These are phyloP conservation scores for Forsythia suspensa DNA, from an alignment of 257 asterid genomes.

Conservation along the genomic window DNA sequence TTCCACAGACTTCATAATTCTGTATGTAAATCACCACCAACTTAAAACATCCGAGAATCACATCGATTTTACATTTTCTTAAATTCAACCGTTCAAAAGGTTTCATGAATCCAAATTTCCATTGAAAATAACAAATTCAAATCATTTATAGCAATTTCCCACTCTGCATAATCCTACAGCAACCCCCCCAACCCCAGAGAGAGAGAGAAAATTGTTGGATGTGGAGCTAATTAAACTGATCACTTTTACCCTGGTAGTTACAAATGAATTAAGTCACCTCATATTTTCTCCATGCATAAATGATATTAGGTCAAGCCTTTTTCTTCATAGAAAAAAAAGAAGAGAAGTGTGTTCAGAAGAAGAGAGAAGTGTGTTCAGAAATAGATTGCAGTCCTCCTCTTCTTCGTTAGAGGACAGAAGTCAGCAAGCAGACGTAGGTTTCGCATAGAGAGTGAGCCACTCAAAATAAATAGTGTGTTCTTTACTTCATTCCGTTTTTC, in stretches of 20 bases:
- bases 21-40: slow-evolving; percentile 5
- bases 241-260: background rate
- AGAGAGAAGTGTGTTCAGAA: too few species aligned
- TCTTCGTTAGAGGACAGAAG: background rate
- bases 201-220: background rate
- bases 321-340: background rate
- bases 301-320: background rate
- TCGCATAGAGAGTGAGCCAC: background rate
- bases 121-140: background rate
- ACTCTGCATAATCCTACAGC: too few species aligned
- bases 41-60: slow-evolving; percentile 5
- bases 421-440: background rate
- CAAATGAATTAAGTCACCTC: background rate
- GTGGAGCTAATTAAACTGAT: too few species aligned
- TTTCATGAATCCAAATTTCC: slow-evolving; percentile 6
- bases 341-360: too few species aligned
- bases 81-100: background rate
- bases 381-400: background rate
- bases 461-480: background rate
- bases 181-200: too few species aligned
- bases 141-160: background rate
- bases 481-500: background rate
- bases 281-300: background rate
- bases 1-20: background rate
- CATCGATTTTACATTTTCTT: background rate